Percentiles rank a stretch among this genome's conserved stretches.
Evolutionary conservation across 2,329 filamentous ascomycete genomes (phyloP).

Genomic region (Venturia pyrina): DNA sequence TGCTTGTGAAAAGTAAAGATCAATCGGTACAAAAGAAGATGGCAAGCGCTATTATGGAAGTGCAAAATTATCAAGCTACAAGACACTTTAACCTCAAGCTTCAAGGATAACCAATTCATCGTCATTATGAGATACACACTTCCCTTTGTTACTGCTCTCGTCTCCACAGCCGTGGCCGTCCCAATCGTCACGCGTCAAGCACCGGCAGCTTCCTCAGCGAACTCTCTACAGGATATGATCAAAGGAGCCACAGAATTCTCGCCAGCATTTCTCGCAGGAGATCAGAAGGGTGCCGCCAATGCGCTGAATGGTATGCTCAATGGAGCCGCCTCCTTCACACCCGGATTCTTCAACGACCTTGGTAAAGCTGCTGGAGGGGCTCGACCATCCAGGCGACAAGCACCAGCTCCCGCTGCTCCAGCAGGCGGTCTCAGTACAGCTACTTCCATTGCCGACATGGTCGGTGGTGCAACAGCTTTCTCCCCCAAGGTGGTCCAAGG

Average conservation of each 20-base stretch:
- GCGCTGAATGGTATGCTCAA: not conserved
- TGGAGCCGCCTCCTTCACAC: not conserved
- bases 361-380: not conserved
- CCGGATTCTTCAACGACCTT: not conserved
- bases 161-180: too few relatives aligned
- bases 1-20: too few relatives aligned
- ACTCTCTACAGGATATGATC: not conserved
- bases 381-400: not conserved
- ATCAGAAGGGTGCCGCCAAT: not conserved
- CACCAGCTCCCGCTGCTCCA: not conserved
- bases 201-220: not conserved
- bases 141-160: too few relatives aligned
- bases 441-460: not conserved
- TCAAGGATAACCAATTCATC: too few relatives aligned
- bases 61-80: too few relatives aligned
- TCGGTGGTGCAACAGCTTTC: not conserved
- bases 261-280: not conserved
- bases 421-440: not conserved
- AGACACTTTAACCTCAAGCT: too few relatives aligned
- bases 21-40: too few relatives aligned
- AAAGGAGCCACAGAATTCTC: not conserved
- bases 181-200: too few relatives aligned
- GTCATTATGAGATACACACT: too few relatives aligned
- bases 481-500: not conserved
- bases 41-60: too few relatives aligned